A percentile compares a stretch with the other conserved stretches of the same genome.
Evolutionary conservation across 2,329 filamentous ascomycete species (phyloP).

Genomic region (Tolypocladium tropicale): DNA sequence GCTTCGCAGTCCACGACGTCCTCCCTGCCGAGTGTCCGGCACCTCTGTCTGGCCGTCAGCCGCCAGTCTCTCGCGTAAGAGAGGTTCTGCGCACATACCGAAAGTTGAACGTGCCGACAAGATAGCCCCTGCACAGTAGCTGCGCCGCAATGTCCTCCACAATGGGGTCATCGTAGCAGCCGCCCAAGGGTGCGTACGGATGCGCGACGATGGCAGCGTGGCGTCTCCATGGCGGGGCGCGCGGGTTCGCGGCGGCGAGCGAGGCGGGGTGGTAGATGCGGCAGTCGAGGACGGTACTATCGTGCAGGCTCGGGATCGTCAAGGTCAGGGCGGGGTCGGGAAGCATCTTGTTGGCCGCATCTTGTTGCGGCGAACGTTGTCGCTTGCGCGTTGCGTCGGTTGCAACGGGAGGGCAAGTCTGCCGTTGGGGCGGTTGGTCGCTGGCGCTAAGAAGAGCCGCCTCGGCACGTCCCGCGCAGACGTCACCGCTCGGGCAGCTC

Average conservation of each 20-base stretch:
- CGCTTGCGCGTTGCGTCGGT: not conserved
- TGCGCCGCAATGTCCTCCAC: constrained; percentile 56
- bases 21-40: constrained; percentile 62
- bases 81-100: constrained; percentile 39
- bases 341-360: constrained; percentile 30
- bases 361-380: not conserved
- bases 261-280: constrained; percentile 66
- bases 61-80: not conserved
- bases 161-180: constrained; percentile 72
- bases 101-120: constrained; percentile 89
- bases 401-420: not conserved
- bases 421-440: not conserved
- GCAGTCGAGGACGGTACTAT: constrained; percentile 65
- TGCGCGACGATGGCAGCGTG: constrained; percentile 66
- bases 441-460: not conserved
- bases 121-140: constrained; percentile 58
- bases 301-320: constrained; percentile 75
- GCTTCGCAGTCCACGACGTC: constrained; percentile 79
- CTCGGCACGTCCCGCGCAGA: not conserved
- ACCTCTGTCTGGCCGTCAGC: constrained; percentile 44
- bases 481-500: not conserved
- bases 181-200: constrained; percentile 82
- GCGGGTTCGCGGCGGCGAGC: constrained; percentile 21
- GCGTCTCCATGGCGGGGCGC: constrained; percentile 30
- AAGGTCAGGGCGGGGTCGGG: constrained; percentile 54